phyloP scores from a whole-genome alignment of 441 rosid genomes.

The Syzygium malaccense region DNA sequence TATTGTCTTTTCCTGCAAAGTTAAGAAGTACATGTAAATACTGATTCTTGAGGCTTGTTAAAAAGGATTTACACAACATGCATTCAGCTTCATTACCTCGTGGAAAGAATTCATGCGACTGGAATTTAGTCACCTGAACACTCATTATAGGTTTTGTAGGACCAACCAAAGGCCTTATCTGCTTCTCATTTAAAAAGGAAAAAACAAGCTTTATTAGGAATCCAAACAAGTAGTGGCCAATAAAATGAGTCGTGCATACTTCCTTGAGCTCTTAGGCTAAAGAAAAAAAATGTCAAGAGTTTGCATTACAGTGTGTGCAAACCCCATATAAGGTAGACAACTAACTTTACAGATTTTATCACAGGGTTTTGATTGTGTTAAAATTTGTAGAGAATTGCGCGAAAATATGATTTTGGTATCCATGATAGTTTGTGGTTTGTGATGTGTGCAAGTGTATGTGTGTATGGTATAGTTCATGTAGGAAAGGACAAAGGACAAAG shows the following conservation, averaged over 20 bases:
- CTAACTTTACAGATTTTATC: background rate
- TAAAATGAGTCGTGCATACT: background rate
- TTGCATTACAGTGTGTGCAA: background rate
- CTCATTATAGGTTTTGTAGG: conserved; percentile 83
- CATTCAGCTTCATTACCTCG: conserved; percentile 45
- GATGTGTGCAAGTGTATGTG: background rate
- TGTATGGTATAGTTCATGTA: no score
- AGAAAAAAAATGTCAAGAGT: background rate
- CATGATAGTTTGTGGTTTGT: background rate
- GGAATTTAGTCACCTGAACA: conserved; percentile 48
- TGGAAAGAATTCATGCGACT: conserved; percentile 98
- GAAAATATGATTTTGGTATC: background rate
- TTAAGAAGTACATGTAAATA: conserved; percentile 1
- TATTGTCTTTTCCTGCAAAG: conserved; percentile 85
- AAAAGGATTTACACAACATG: background rate
- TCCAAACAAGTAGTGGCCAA: background rate
- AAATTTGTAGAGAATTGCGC: background rate
- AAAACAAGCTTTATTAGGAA: background rate
- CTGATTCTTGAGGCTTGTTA: background rate
- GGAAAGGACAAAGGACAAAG: no score
- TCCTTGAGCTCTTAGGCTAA: background rate
- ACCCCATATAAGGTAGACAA: background rate
- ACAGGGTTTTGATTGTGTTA: background rate
- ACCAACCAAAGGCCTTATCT: conserved; percentile 94
- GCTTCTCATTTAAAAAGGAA: conserved; percentile 8